Evolutionary conservation across 495 filamentous ascomycete species (phyloP).

Genomic region (Aspergillus nanangensis): DNA sequence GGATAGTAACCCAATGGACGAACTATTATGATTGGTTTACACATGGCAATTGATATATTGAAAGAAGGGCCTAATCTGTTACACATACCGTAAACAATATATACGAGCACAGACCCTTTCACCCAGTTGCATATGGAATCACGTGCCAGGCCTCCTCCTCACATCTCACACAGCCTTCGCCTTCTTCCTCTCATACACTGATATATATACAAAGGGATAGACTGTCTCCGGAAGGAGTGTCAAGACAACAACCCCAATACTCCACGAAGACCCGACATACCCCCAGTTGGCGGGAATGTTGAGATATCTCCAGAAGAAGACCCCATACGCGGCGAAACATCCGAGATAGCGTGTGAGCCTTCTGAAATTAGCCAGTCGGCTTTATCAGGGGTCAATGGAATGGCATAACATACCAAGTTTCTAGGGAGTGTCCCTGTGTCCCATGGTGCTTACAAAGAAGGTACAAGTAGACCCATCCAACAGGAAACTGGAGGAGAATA

Average conservation of each 20-base stretch:
- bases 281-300: conserved; percentile 18
- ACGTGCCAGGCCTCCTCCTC: too few relatives aligned
- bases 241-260: conserved; percentile 11
- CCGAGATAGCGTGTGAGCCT: conserved; percentile 16
- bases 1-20: too few relatives aligned
- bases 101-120: too few relatives aligned
- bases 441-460: conserved; percentile 2
- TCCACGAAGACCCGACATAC: conserved; percentile 15
- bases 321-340: conserved; percentile 16
- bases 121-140: too few relatives aligned
- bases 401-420: conserved; percentile 16
- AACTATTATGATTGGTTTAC: too few relatives aligned
- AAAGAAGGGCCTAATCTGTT: too few relatives aligned
- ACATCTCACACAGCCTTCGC: conserved; percentile 5
- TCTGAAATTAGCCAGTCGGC: background rate
- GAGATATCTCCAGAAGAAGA: conserved; percentile 17
- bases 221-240: conserved; percentile 16
- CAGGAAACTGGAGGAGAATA: conserved; percentile 13
- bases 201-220: conserved; percentile 15
- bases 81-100: too few relatives aligned
- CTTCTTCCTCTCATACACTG: conserved; percentile 6
- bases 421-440: conserved; percentile 13
- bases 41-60: too few relatives aligned
- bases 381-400: background rate
- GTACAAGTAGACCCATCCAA: conserved; percentile 14